Evolutionary conservation across 305 asterid species (phyloP), one percentile per base, ranked within the genome.

Genomic region (Fraxinus albicans): DNA sequence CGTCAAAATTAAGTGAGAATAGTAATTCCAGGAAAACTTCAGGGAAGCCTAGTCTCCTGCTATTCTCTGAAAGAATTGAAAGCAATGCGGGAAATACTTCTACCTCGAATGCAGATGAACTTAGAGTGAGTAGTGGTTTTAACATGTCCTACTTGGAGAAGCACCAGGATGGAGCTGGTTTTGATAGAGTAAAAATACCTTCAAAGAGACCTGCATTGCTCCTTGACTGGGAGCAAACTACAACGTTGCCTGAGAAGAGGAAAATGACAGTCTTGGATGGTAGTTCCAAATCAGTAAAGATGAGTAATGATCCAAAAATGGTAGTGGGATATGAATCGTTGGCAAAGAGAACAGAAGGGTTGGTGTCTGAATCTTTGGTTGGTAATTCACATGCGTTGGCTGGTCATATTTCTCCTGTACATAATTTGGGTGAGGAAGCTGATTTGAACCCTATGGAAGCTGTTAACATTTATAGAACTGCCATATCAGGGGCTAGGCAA

Each of bases 231-330:
- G 90, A 72, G 80, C 82, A 81, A 75, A 74, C 83, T 77, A 77
- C 7, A 81, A 70, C 80, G 8, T 82, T 83, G 75, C 78, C 89
- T 60, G 85, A 77, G 79, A 91, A 91, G 86, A 89, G 88, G 86
- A 87, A 87, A 84, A 38, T 60, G 31, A 42, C 85, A 63, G 77
- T 82, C 79, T 81, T 90, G 74, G 73, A 70, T 79, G 81, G 88
- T 73, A 81, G 84, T 83, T 84, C 91, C 77, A 88, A 86, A 77
- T 90, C 93, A 40, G 86, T 77, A 67, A 86, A 78, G 78, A 70
- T 40, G 40, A 89, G 77, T 73, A 85, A 72, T 38, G 83, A 80
- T 81, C 83, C 88, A 35, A 83, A 80, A 44, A 17, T 77, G 77
- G 25, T 77, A 76, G 72, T 80, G 81, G 91, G 83, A 80, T 70